phyloP scores from a whole-genome alignment of 129 eudicot species.

The Erigeron canadensis region DNA sequence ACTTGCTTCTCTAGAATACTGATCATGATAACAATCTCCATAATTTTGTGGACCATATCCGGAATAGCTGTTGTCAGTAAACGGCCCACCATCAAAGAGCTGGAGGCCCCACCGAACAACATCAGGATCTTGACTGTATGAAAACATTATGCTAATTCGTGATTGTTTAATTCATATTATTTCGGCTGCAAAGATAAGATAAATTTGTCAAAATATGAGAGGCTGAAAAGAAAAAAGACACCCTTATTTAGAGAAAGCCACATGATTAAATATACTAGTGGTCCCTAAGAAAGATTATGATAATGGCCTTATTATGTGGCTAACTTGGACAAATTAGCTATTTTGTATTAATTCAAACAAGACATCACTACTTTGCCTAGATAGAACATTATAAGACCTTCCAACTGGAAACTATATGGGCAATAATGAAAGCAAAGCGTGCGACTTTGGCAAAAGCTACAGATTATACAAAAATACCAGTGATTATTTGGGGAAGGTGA shows the following conservation, averaged over 20 bases:
- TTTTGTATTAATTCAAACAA: background rate
- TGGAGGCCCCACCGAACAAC: slow-evolving; percentile 89
- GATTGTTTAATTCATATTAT: slow-evolving; percentile 12
- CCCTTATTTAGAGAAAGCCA: slow-evolving; percentile 12
- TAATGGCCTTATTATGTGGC: slow-evolving; percentile 32
- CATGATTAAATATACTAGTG: slow-evolving; percentile 19
- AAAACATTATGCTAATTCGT: slow-evolving; percentile 47
- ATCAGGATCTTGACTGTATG: slow-evolving; percentile 88
- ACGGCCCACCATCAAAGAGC: slow-evolving; percentile 76
- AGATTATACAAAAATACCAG: background rate
- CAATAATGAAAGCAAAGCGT: slow-evolving; percentile 5
- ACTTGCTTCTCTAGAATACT: slow-evolving; percentile 49
- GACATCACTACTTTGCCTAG: slow-evolving; percentile 19
- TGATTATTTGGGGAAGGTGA: background rate
- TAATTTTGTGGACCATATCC: slow-evolving; percentile 43
- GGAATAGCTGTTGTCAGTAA: slow-evolving; percentile 49
- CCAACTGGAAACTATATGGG: slow-evolving; percentile 13
- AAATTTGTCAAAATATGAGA: slow-evolving; percentile 26
- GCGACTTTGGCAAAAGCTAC: slow-evolving; percentile 10
- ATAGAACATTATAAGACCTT: slow-evolving; percentile 11
- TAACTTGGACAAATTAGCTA: slow-evolving; percentile 13
- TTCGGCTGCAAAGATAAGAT: slow-evolving; percentile 25
- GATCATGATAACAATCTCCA: slow-evolving; percentile 55
- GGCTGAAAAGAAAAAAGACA: slow-evolving; percentile 22
- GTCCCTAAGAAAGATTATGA: slow-evolving; percentile 28